phyloP scores from a whole-genome alignment of 306 rosid species.

The Lathyrus tuberosus region DNA sequence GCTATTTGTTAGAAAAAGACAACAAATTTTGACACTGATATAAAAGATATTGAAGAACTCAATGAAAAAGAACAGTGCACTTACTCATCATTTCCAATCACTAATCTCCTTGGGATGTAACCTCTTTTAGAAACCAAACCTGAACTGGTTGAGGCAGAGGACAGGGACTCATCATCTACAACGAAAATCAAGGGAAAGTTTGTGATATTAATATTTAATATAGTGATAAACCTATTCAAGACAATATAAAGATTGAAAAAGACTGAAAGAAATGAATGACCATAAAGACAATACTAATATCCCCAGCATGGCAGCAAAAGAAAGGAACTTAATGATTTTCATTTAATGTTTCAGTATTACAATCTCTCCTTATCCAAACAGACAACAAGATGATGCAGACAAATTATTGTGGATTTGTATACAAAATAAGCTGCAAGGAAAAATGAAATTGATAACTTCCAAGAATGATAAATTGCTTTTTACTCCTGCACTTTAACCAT shows the following conservation, averaged over 20 bases:
- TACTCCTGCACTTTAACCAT: conserved; percentile 21
- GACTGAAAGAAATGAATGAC: conserved; percentile 11
- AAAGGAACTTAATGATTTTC: conserved; percentile 23
- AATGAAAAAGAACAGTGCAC: conserved; percentile 42
- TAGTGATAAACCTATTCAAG: conserved; percentile 19
- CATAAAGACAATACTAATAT: conserved; percentile 20
- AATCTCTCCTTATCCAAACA: conserved; percentile 17
- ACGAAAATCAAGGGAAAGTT: conserved; percentile 29
- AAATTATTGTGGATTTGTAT: background rate
- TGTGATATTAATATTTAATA: conserved; percentile 28
- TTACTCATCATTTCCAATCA: conserved; percentile 95
- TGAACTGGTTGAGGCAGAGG: conserved; percentile 51
- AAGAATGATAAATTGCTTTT: conserved; percentile 11
- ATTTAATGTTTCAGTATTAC: conserved; percentile 6
- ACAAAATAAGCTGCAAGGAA: conserved; percentile 21
- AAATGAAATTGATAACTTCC: conserved; percentile 6
- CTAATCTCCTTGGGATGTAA: conserved; percentile 79
- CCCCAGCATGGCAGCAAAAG: conserved; percentile 22
- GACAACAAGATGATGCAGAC: background rate
- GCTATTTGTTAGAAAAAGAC: conserved; percentile 19
- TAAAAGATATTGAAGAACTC: conserved; percentile 22
- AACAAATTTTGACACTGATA: conserved; percentile 26
- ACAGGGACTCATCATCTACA: conserved; percentile 66
- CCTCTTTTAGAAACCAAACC: conserved; percentile 64
- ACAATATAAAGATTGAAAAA: conserved; percentile 16